Percentiles rank a stretch among this genome's conserved stretches.
Evolutionary conservation across 129 eudicot species (phyloP).

Genomic region (Centaurea solstitialis): DNA sequence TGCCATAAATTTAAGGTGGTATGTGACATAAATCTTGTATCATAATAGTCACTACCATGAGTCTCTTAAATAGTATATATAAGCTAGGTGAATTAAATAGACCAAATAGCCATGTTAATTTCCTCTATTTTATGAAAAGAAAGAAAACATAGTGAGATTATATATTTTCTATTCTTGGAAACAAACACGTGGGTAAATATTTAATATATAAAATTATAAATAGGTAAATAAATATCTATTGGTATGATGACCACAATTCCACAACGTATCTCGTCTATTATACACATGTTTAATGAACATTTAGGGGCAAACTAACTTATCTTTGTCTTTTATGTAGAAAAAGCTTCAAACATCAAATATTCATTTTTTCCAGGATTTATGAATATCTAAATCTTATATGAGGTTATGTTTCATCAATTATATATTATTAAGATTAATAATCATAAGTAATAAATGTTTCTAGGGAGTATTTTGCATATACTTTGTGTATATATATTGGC

Average conservation of each 20-base stretch:
- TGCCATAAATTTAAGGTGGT: too few species aligned
- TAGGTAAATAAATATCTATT: background rate
- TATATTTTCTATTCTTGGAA: background rate
- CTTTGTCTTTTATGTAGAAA: conserved; percentile 18
- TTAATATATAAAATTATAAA: background rate
- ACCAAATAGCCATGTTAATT: too few species aligned
- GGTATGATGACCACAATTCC: background rate
- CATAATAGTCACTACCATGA: too few species aligned
- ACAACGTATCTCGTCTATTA: background rate
- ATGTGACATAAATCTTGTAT: too few species aligned
- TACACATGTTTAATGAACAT: background rate
- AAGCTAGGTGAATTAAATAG: too few species aligned
- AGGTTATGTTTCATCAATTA: background rate
- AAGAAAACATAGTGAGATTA: background rate
- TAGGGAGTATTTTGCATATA: too few species aligned
- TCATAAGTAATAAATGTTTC: too few species aligned
- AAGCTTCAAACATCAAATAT: background rate
- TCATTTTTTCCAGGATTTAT: background rate
- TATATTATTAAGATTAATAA: too few species aligned
- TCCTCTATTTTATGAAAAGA: too few species aligned
- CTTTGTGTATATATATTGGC: too few species aligned
- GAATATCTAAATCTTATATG: background rate
- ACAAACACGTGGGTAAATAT: background rate
- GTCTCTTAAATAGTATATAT: too few species aligned
- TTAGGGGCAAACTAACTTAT: conserved; percentile 9